phyloP scores from a whole-genome alignment of 2,329 filamentous ascomycete species.

The Colletotrichum scovillei region DNA sequence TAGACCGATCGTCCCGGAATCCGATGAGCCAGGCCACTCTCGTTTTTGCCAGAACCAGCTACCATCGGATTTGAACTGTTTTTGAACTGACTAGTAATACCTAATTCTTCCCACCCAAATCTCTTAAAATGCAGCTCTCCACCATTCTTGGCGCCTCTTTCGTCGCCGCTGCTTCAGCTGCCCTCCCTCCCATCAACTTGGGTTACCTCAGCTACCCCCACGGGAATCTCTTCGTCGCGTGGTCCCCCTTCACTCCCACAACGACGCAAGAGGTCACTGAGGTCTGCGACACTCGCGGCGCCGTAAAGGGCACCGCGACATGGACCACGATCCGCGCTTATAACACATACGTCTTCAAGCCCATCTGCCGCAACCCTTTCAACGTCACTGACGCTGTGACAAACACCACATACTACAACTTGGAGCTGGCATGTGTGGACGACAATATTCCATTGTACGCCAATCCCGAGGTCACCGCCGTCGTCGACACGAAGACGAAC shows the following conservation, averaged over 20 bases:
- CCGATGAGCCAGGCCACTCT: not conserved
- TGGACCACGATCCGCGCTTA: constrained; percentile 9
- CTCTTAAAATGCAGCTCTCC: not conserved
- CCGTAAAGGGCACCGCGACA: constrained; percentile 8
- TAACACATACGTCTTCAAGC: constrained; percentile 15
- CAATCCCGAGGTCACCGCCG: constrained; percentile 2
- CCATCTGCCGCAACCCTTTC: constrained; percentile 33
- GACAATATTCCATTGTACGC: not conserved
- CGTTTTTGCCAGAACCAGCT: not conserved
- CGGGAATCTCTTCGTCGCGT: constrained; percentile 16
- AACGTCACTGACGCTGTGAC: constrained; percentile 11
- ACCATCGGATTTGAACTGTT: not conserved
- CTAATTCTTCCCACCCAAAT: not conserved
- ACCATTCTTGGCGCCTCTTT: not conserved
- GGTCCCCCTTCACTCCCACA: constrained; percentile 28
- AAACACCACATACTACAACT: constrained; percentile 11
- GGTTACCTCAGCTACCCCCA: constrained; percentile 3
- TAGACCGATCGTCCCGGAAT: not conserved
- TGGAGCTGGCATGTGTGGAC: constrained; percentile 29
- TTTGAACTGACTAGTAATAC: not conserved
- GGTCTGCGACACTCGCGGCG: constrained; percentile 8
- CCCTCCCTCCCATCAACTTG: constrained; percentile 24
- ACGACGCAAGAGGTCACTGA: constrained; percentile 5
- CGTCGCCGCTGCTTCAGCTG: not conserved
- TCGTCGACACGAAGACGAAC: constrained; percentile 18